Percentiles rank a stretch among this genome's conserved stretches.
phyloP scores from a whole-genome alignment of 2,329 filamentous ascomycete genomes.

The Sclerotinia sclerotiorum region DNA sequence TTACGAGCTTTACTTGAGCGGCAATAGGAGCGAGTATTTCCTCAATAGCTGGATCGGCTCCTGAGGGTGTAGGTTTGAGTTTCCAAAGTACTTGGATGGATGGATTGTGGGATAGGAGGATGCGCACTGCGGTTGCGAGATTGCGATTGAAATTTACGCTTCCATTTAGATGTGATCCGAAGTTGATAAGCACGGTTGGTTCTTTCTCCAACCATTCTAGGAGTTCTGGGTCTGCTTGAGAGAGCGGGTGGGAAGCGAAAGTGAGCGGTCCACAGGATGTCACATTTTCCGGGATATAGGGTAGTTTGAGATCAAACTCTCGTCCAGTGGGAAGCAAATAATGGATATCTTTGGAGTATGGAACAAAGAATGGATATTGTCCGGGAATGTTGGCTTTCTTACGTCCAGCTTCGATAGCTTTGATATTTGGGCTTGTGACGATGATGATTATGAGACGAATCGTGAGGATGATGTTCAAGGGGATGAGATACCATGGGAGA shows the following conservation, averaged over 20 bases:
- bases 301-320: constrained; percentile 43
- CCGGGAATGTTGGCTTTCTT: constrained; percentile 34
- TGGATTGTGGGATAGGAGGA: constrained; percentile 40
- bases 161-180: constrained; percentile 44
- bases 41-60: constrained; percentile 21
- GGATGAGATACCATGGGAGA: constrained; percentile 46
- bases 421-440: constrained; percentile 29
- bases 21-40: constrained; percentile 3
- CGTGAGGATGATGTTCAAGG: constrained; percentile 45
- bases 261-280: constrained; percentile 50
- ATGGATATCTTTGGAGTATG: constrained; percentile 38
- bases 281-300: constrained; percentile 46
- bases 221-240: constrained; percentile 46
- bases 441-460: constrained; percentile 36
- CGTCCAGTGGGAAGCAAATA: constrained; percentile 32
- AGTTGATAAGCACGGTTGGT: constrained; percentile 50
- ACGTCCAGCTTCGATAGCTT: constrained; percentile 34
- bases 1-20: constrained; percentile 42
- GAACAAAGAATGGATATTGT: constrained; percentile 36
- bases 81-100: constrained; percentile 43
- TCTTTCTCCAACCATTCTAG: constrained; percentile 45
- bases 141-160: constrained; percentile 41
- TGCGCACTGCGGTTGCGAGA: constrained; percentile 43
- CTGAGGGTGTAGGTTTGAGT: constrained; percentile 31
- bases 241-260: constrained; percentile 40